phyloP scores from a whole-genome alignment of 2,329 filamentous ascomycete genomes.

The Aureobasidium sp. region DNA sequence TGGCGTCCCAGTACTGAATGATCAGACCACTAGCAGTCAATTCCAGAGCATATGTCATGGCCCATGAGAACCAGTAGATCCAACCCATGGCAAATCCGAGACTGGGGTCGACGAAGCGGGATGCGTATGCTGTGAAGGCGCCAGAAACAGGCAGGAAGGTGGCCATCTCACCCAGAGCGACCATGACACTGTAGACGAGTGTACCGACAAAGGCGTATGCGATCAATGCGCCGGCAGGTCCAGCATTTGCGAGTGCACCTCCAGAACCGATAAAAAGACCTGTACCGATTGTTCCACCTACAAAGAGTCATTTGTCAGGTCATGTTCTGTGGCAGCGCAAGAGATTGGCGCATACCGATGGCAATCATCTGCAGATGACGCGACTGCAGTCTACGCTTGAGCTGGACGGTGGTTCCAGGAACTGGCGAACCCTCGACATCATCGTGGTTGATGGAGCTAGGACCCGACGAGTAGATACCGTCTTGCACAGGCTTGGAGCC shows the following conservation, averaged over 20 bases:
- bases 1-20: slow-evolving; percentile 31
- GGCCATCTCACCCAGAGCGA: slow-evolving; percentile 47
- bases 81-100: slow-evolving; percentile 43
- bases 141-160: slow-evolving; percentile 52
- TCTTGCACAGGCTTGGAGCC: neutral
- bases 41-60: slow-evolving; percentile 32
- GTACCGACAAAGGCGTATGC: slow-evolving; percentile 37
- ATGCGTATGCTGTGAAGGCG: slow-evolving; percentile 42
- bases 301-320: neutral
- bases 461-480: neutral
- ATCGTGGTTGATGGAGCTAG: neutral
- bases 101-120: slow-evolving; percentile 35
- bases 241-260: slow-evolving; percentile 27
- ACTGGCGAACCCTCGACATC: slow-evolving; percentile 6
- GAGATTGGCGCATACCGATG: slow-evolving; percentile 18
- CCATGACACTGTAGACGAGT: slow-evolving; percentile 39
- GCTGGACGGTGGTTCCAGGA: slow-evolving; percentile 22
- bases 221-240: slow-evolving; percentile 37
- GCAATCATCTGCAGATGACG: slow-evolving; percentile 32
- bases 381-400: slow-evolving; percentile 26
- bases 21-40: slow-evolving; percentile 30
- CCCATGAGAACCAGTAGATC: slow-evolving; percentile 36
- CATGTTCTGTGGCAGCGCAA: neutral
- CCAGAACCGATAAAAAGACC: slow-evolving; percentile 35
- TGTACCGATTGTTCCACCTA: slow-evolving; percentile 25